These are phyloP conservation scores for Venturia carpophila DNA, from an alignment of 2,329 filamentous ascomycete species.

Conservation along the genomic window DNA sequence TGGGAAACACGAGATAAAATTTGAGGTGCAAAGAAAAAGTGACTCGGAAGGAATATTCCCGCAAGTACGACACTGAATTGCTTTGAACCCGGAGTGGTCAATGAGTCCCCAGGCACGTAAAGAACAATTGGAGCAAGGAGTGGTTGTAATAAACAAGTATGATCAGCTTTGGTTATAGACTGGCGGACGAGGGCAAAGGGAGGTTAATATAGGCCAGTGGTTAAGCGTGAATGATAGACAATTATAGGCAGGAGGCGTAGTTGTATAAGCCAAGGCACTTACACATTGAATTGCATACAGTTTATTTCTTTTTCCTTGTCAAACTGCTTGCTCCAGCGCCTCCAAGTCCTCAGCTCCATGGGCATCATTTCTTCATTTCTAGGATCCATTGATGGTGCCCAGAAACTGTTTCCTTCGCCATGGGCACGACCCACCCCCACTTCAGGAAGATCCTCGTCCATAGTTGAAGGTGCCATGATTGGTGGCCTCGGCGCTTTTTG, in stretches of 20 bases:
- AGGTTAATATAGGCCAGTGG: neutral
- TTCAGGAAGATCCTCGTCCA: neutral
- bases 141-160: neutral
- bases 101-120: neutral
- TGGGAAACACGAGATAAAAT: neutral
- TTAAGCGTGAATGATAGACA: neutral
- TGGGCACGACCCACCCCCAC: neutral
- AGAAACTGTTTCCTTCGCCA: slow-evolving; percentile 1
- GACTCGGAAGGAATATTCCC: slow-evolving; percentile 9
- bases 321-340: slow-evolving; percentile 16
- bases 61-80: slow-evolving; percentile 12
- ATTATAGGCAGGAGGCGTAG: neutral
- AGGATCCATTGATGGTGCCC: slow-evolving; percentile 12
- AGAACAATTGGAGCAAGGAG: neutral
- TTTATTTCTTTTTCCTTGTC: slow-evolving; percentile 13
- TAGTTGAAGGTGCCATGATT: slow-evolving; percentile 10
- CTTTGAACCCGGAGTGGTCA: neutral
- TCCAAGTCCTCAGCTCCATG: slow-evolving; percentile 10
- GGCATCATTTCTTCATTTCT: slow-evolving; percentile 13
- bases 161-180: neutral
- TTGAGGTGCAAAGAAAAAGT: neutral
- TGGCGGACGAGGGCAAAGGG: neutral
- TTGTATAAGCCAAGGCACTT: slow-evolving; percentile 8
- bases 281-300: slow-evolving; percentile 3
- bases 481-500: neutral